Evolutionary conservation across 495 filamentous ascomycete species (phyloP), one percentile per base, ranked within the genome.

Genomic region (Tetracladium setigerum): DNA sequence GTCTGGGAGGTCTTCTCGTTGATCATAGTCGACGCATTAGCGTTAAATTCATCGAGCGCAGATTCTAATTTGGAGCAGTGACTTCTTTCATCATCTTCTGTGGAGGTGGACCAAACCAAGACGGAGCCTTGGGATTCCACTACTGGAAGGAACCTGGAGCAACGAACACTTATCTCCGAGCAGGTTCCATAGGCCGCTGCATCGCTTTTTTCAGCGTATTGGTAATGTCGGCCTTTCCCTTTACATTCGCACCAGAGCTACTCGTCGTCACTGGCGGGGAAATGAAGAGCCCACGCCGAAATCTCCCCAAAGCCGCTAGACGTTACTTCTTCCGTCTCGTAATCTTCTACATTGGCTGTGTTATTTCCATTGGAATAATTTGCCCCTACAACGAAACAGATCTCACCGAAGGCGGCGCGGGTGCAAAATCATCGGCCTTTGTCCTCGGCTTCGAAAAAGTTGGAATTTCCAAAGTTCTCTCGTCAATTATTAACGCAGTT

Each of bases 121-220:
- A 84, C 53, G 68, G 77, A 40, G 83, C 78, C 16, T 54, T 65
- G 27, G 89, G 89, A 5, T 92, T 92, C 61, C 69, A 76, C 30
- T 88, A 82, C 67, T 94, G 87, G 87, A 70, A 73, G n/a, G 50
- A 81, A 13, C 87, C 87, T 7, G 87, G 84, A 4, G 62, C 66
- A 11, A 60, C 58, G 8, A 66, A 62, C 32, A 59, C 48, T 1
- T 70, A 60, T 30, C 53, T 68, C 8, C 53, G 30, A n/a, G 24
- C 34, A 15, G 67, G 69, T 15, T 47, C 61, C 38, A 59, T 53
- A 8, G 69, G 70, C 1, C 52, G 66, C 0, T 69, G 70, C 57
- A 41, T 67, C 2, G 67, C 64, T 2, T 56, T 70, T 37, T 47
- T 64, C 7, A 51, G 51, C 5, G 65, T 63, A 19, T 62, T 75